Conservation (phyloP, 176 grass and related monocot species). For the Triticum turgidum region DNA sequence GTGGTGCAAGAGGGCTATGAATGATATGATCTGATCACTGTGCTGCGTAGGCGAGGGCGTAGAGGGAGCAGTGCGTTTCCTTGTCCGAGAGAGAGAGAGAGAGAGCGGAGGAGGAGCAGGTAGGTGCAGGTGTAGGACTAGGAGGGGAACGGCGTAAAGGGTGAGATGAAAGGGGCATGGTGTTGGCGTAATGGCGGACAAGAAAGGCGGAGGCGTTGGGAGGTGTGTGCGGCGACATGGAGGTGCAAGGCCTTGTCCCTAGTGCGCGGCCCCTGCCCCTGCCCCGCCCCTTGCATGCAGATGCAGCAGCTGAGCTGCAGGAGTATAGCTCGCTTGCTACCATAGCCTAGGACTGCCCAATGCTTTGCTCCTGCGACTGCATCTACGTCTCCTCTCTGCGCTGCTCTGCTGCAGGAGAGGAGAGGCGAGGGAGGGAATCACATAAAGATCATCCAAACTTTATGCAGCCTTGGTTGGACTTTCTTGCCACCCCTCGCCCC, state of each 20-base stretch:
- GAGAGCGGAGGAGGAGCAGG: neutral
- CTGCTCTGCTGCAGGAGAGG: too few species aligned
- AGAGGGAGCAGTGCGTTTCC: neutral
- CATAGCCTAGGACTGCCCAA: too few species aligned
- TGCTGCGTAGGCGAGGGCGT: neutral
- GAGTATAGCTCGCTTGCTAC: neutral
- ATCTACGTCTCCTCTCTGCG: too few species aligned
- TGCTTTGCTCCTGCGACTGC: too few species aligned
- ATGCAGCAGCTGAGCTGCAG: neutral
- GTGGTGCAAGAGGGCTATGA: neutral
- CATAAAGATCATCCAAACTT: neutral
- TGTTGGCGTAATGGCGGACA: constrained; percentile 67
- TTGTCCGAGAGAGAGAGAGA: neutral
- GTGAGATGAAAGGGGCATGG: constrained; percentile 3
- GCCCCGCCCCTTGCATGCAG: too few species aligned
- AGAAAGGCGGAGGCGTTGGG: constrained; percentile 38
- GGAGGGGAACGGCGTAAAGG: neutral
- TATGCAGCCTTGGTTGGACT: neutral
- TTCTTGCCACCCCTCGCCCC: neutral
- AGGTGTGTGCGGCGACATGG: constrained; percentile 12
- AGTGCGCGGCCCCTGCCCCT: neutral
- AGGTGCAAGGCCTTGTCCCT: constrained; percentile 19
- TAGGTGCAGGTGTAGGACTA: neutral
- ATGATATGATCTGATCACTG: neutral
- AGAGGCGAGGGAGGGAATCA: neutral